Evolutionary conservation across 1,284 basidiomycete species (phyloP).

Genomic region (Exsudoporus floridanus): DNA sequence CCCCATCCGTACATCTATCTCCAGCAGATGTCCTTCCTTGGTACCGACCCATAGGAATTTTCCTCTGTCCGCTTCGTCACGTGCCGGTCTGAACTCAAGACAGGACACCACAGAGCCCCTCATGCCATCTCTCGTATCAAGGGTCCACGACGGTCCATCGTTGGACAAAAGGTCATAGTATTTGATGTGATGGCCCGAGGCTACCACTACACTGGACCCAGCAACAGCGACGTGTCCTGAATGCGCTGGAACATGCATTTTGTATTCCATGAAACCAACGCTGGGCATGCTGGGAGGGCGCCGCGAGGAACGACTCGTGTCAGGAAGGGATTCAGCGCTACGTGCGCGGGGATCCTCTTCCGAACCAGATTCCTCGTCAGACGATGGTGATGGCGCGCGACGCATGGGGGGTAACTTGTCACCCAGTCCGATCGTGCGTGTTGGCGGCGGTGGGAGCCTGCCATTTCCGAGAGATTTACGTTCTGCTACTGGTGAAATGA

Average conservation of each 20-base stretch:
- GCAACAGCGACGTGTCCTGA: slow-evolving; percentile 57
- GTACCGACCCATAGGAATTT: slow-evolving; percentile 80
- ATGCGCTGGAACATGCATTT: slow-evolving; percentile 59
- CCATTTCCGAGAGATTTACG: slow-evolving; percentile 48
- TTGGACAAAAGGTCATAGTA: slow-evolving; percentile 58
- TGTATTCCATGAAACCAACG: slow-evolving; percentile 46
- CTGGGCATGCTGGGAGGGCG: slow-evolving; percentile 59
- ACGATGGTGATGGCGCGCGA: slow-evolving; percentile 45
- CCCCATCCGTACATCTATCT: slow-evolving; percentile 71
- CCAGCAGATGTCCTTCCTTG: slow-evolving; percentile 83
- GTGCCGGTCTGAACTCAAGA: slow-evolving; percentile 69
- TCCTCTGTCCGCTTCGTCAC: slow-evolving; percentile 39
- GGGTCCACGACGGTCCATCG: slow-evolving; percentile 47
- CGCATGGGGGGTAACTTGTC: slow-evolving; percentile 67
- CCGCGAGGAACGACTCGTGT: slow-evolving; percentile 78
- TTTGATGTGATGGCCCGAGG: slow-evolving; percentile 59
- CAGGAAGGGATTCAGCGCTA: slow-evolving; percentile 69
- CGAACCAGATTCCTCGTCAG: slow-evolving; percentile 56
- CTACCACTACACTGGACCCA: slow-evolving; percentile 64
- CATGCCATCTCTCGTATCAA: slow-evolving; percentile 64
- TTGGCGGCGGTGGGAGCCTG: slow-evolving; percentile 66
- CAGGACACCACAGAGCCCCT: slow-evolving; percentile 74
- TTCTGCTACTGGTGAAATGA: slow-evolving; percentile 31
- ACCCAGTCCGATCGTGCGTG: slow-evolving; percentile 63
- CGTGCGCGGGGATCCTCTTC: slow-evolving; percentile 45